A percentile compares a stretch with the other conserved stretches of the same genome.
These are phyloP conservation scores for Agaricus subrufescens DNA, from an alignment of 768 basidiomycete species.

Conservation along the genomic window DNA sequence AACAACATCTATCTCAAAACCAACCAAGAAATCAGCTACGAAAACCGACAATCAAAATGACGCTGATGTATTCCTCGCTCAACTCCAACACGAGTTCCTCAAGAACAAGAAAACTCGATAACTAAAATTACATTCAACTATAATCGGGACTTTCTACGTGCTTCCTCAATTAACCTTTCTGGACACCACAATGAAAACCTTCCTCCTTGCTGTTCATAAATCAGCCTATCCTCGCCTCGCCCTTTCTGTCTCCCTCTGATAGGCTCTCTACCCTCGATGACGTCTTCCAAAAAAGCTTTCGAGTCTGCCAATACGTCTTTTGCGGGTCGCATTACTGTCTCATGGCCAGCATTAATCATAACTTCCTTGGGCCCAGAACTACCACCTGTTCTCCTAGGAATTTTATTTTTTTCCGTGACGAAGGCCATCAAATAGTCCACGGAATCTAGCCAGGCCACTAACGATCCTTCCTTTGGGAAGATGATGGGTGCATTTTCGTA, in stretches of 20 bases:
- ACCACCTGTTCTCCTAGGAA: neutral
- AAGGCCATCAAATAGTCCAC: slow-evolving; percentile 40
- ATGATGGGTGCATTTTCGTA: slow-evolving; percentile 54
- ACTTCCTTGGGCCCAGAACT: slow-evolving; percentile 19
- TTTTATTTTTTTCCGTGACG: slow-evolving; percentile 24
- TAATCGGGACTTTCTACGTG: slow-evolving; percentile 11
- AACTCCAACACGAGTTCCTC: slow-evolving; percentile 60
- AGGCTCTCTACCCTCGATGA: slow-evolving; percentile 36
- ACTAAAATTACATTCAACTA: neutral
- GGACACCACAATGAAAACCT: slow-evolving; percentile 46
- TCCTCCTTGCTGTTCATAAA: slow-evolving; percentile 36
- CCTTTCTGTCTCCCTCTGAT: slow-evolving; percentile 25
- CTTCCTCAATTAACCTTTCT: slow-evolving; percentile 39
- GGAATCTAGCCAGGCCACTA: slow-evolving; percentile 42
- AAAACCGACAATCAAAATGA: slow-evolving; percentile 20
- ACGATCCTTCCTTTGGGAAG: slow-evolving; percentile 51
- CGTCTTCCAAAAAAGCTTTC: slow-evolving; percentile 42
- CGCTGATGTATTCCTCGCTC: slow-evolving; percentile 65
- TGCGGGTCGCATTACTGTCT: slow-evolving; percentile 40
- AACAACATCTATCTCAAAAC: slow-evolving; percentile 20
- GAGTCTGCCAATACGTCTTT: slow-evolving; percentile 37
- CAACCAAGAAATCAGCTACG: slow-evolving; percentile 13
- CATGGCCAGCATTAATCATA: slow-evolving; percentile 46
- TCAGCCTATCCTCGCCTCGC: slow-evolving; percentile 34
- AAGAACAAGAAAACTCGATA: slow-evolving; percentile 17